Evolutionary conservation across 768 basidiomycete genomes (phyloP).

Genomic region (Lentinus brumalis): DNA sequence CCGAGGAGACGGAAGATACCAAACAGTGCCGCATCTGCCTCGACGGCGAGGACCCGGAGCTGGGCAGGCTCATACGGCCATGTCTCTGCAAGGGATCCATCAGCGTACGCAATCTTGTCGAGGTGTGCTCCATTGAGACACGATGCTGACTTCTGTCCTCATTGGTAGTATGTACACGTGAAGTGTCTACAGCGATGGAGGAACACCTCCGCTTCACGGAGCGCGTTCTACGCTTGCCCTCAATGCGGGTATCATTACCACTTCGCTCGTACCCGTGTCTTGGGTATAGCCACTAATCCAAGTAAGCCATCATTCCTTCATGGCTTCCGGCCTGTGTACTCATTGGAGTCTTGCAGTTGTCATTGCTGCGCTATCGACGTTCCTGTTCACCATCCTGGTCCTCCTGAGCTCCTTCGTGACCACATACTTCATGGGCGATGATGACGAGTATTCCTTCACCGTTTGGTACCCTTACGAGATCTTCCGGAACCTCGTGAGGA

Average conservation of each 20-base stretch:
- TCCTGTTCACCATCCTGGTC: conserved; percentile 66
- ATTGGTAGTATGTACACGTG: conserved; percentile 71
- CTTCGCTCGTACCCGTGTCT: conserved; percentile 68
- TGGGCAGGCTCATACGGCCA: conserved; percentile 81
- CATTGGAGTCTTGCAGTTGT: conserved; percentile 48
- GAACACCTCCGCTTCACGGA: conserved; percentile 56
- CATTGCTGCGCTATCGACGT: conserved; percentile 58
- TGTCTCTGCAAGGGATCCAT: conserved; percentile 82
- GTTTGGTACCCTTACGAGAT: conserved; percentile 56
- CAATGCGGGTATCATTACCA: conserved; percentile 81
- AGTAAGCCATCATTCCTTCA: conserved; percentile 38
- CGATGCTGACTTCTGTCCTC: conserved; percentile 18
- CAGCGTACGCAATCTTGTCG: conserved; percentile 43
- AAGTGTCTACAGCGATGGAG: conserved; percentile 80
- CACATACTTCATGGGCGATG: conserved; percentile 66
- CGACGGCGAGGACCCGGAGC: conserved; percentile 61
- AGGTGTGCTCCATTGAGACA: background rate
- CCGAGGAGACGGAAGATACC: conserved; percentile 32
- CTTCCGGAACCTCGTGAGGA: conserved; percentile 60
- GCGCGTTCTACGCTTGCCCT: conserved; percentile 77
- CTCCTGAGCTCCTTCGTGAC: conserved; percentile 72
- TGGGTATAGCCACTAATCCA: conserved; percentile 79
- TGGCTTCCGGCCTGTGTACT: background rate
- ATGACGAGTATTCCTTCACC: conserved; percentile 31
- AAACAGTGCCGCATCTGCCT: conserved; percentile 87